Base-by-base conservation (phyloP, 768 basidiomycete genomes). In the Kwoniella shandongensis region DNA sequence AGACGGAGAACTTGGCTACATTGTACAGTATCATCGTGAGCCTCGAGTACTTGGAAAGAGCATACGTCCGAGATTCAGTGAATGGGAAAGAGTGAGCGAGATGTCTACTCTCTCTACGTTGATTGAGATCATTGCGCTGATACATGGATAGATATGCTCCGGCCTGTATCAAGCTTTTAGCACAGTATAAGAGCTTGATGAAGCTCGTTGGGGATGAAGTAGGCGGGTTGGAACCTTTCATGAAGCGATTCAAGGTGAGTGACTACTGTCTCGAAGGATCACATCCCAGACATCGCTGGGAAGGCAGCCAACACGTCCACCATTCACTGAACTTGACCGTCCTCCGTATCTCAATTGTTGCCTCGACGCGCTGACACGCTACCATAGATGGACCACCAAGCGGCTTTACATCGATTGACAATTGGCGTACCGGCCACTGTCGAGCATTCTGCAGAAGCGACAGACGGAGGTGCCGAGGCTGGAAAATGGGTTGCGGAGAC, bases 401-500 rank as follows among this genome's bases (percentile, higher is more conserved):
- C 94, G 11, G 94, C 94, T 1, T 78, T 94, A 8, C 91, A 97
- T 75, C 81, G 93, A 38, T 79, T 97, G 30, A 83, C 86, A 70
- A 88, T 97, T 1, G 93, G 93, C 10, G 92, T 98, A 0, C 94
- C 94, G 3, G 94, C 94, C 0, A 98, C 93, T 0, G 88, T 96
- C 3, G 93, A 98, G 74, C 94, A 98, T 75, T 89, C 89, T 12
- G 88, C 88, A 42, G 91, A 92, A 75, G 73, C 69, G 3, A 68
- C 61, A 1, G 66, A 70, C 29, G 70, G 69, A 11, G 91, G 89
- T 0, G 88, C 88, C 11, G 93, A 97, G 77, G 90, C 89, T 0
- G 88, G 89, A 32, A 96, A 97, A 77, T 92, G 89, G 88, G 91
- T 99, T 23, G 94, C 94, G 8, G 91, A 97, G 77, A 97, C 94